Evolutionary conservation across 345 rosid genomes (phyloP).

Genomic region (Rhodamnia argentea): DNA sequence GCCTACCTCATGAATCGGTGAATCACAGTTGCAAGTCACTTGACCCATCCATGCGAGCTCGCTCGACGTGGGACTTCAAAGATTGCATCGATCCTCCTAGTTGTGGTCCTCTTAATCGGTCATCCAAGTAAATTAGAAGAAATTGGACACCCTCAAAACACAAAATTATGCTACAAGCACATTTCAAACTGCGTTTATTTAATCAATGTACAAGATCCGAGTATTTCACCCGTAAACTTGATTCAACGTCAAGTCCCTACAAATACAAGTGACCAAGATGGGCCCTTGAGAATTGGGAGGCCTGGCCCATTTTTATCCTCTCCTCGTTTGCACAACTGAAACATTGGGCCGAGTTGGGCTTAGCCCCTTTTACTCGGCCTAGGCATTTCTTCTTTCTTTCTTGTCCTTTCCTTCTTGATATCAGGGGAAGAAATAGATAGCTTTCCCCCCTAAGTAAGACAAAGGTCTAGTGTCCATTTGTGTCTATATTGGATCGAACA

Average conservation of each 20-base stretch:
- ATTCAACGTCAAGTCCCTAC: neutral
- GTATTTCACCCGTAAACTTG: neutral
- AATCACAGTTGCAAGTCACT: too few species aligned
- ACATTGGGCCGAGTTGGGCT: neutral
- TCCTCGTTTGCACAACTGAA: neutral
- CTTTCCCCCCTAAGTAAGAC: neutral
- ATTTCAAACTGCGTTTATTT: neutral
- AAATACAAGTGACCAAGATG: neutral
- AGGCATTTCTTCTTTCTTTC: neutral
- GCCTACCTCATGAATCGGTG: neutral
- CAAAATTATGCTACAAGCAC: neutral
- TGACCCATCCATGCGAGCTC: neutral
- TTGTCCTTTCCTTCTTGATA: neutral
- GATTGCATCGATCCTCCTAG: neutral
- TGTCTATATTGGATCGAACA: neutral
- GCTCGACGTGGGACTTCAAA: neutral
- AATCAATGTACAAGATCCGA: neutral
- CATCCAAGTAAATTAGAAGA: neutral
- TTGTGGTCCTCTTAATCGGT: neutral
- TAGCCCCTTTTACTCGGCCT: neutral
- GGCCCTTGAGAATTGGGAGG: neutral
- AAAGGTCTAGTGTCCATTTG: neutral
- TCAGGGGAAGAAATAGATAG: neutral
- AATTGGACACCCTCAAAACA: neutral
- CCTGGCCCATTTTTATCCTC: neutral